Percentiles rank a stretch among this genome's conserved stretches.
phyloP scores from a whole-genome alignment of 1,284 basidiomycete genomes.

The Agaricales sp. region DNA sequence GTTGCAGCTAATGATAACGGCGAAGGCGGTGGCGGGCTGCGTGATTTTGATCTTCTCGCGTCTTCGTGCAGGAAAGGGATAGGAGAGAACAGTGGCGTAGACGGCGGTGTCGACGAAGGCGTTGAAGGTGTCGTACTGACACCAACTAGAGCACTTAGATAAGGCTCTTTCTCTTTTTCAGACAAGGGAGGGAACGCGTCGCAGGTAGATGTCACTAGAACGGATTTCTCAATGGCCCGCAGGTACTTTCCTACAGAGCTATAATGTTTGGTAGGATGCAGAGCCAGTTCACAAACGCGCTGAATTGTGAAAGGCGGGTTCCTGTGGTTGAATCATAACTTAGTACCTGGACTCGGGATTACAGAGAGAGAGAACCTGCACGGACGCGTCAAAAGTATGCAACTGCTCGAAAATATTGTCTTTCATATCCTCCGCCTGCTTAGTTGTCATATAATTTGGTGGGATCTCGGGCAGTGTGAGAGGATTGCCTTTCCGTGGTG shows the following conservation, averaged over 20 bases:
- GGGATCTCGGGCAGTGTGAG: slow-evolving; percentile 42
- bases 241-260: slow-evolving; percentile 81
- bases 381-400: slow-evolving; percentile 71
- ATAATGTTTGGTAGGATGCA: slow-evolving; percentile 66
- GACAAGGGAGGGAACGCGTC: slow-evolving; percentile 54
- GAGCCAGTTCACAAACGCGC: slow-evolving; percentile 79
- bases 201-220: slow-evolving; percentile 79
- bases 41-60: slow-evolving; percentile 62
- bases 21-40: slow-evolving; percentile 61
- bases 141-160: slow-evolving; percentile 29
- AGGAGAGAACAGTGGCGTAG: slow-evolving; percentile 75
- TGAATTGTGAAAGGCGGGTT: slow-evolving; percentile 90
- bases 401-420: slow-evolving; percentile 52
- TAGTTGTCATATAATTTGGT: slow-evolving; percentile 49
- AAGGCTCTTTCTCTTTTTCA: slow-evolving; percentile 28
- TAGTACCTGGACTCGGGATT: too few relatives aligned
- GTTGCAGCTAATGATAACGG: slow-evolving; percentile 43
- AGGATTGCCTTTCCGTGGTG: slow-evolving; percentile 42
- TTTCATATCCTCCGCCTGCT: slow-evolving; percentile 56
- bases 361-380: slow-evolving; percentile 10
- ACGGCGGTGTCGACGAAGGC: slow-evolving; percentile 23
- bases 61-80: slow-evolving; percentile 77
- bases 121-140: slow-evolving; percentile 32
- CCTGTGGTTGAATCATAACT: slow-evolving; percentile 18
- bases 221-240: slow-evolving; percentile 77